Evolutionary conservation across 2,329 filamentous ascomycete species (phyloP).

Genomic region (Tolypocladium guangdongense): DNA sequence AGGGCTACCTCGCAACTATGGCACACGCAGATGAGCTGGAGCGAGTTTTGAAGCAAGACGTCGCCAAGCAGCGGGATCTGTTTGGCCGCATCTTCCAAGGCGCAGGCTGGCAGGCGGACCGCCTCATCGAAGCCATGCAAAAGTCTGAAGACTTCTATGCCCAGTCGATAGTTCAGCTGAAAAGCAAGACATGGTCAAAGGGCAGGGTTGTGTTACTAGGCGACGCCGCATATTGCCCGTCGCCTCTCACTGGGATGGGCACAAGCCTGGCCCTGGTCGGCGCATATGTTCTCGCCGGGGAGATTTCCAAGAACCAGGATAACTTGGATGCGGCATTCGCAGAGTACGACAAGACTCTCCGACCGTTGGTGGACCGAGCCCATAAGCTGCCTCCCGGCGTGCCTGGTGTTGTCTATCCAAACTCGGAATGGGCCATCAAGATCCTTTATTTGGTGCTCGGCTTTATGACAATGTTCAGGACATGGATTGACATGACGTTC

Average conservation of each 20-base stretch:
- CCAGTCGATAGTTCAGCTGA: slow-evolving; percentile 30
- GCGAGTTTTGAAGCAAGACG: slow-evolving; percentile 9
- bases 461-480: too few species aligned
- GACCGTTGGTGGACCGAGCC: slow-evolving; percentile 21
- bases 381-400: not conserved
- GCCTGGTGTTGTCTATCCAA: not conserved
- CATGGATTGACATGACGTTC: too few species aligned
- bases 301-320: slow-evolving; percentile 17
- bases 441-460: too few species aligned
- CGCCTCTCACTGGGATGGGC: slow-evolving; percentile 33
- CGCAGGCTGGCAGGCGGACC: slow-evolving; percentile 31
- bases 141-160: slow-evolving; percentile 33
- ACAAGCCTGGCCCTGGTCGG: slow-evolving; percentile 32
- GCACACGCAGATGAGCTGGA: slow-evolving; percentile 11
- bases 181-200: slow-evolving; percentile 21
- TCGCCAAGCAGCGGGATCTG: slow-evolving; percentile 17
- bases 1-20: slow-evolving; percentile 13
- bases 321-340: slow-evolving; percentile 19
- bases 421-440: too few species aligned
- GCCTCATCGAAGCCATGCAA: slow-evolving; percentile 23
- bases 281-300: slow-evolving; percentile 40
- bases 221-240: slow-evolving; percentile 34
- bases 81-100: slow-evolving; percentile 26
- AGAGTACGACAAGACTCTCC: slow-evolving; percentile 28
- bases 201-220: slow-evolving; percentile 36